Base-by-base conservation (phyloP, 306 rosid species). In the Oxytropis ochrocephala region DNA sequence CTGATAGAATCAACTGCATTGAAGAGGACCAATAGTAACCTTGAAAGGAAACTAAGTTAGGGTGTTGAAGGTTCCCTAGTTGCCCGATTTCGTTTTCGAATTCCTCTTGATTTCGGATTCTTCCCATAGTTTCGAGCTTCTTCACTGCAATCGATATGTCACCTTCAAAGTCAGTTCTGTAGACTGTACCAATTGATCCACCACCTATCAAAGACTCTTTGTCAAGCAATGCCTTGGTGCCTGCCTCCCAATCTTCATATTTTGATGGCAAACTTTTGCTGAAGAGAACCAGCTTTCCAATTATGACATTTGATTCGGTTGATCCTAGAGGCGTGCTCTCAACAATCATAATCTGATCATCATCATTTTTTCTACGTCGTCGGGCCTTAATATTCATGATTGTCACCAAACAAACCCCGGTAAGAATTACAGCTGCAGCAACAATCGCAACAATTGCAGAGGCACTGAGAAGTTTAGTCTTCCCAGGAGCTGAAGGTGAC, bases 211-310 rank as follows among this genome's bases (percentile, higher is more conserved):
- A 32, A 48, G 95, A 85, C 75, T 95, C 99, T 79, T 95, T 95
- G 82, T 89, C 92, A 35, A 85, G 95, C 91, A 95, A 83, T 39
- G 99, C 92, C 82, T 84, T 91, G 52, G 96, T 95, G 69, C 97
- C 97, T 9, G 95, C 90, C 76, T 95, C 99, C 99, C 99, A 95
- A 73, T 95, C 99, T 88, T 95, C 99, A 52, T 95, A 95, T 80
- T 77, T 95, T 3, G 99, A 95, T 7, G 97, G 99, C 73, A 95
- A 84, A 69, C 82, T 91, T 80, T 91, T 89, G 86, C 99, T 91
- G 82, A 95, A 95, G 72, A 95, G 99, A 79, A 91, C 99, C 78
- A 95, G 70, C 75, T 95, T 95, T 64, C 99, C 97, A 9, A 95
- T 91, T 53, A 91, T 91, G 63, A 91, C 82, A 61, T 75, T 87